phyloP scores from a whole-genome alignment of 192 early-diverging fungal genomes.

The Entophlyctis luteolus region DNA sequence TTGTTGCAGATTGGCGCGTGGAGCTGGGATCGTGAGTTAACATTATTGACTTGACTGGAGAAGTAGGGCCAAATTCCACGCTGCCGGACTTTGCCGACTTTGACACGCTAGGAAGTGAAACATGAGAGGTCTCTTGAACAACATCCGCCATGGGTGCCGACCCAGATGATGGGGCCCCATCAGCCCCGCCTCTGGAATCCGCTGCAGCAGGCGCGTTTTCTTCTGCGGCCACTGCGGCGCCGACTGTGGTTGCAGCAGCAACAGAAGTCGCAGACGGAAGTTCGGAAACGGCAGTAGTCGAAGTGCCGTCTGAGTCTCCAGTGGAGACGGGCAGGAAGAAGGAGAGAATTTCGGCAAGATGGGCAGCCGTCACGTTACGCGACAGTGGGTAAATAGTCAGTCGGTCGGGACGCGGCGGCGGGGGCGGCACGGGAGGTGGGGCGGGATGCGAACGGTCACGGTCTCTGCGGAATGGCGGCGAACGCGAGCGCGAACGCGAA shows the following conservation, averaged over 20 bases:
- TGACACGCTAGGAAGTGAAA: too few relatives aligned
- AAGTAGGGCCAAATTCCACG: neutral
- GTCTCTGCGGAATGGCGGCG: neutral
- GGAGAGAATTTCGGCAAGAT: slow-evolving; percentile 12
- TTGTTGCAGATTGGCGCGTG: neutral
- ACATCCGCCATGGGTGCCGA: too few relatives aligned
- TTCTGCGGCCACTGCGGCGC: too few relatives aligned
- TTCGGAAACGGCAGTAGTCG: too few relatives aligned
- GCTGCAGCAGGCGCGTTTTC: too few relatives aligned
- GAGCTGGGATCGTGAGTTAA: neutral
- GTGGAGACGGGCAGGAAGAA: too few relatives aligned
- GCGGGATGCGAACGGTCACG: too few relatives aligned
- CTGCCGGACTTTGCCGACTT: too few relatives aligned
- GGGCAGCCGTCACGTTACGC: neutral
- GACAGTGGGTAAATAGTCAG: slow-evolving; percentile 8
- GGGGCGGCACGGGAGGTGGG: neutral
- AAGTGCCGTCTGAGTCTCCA: too few relatives aligned
- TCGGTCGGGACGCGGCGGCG: slow-evolving; percentile 10
- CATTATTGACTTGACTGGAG: neutral
- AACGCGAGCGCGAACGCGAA: neutral
- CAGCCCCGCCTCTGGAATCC: neutral
- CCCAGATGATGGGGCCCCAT: neutral
- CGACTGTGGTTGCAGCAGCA: neutral
- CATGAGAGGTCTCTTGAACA: too few relatives aligned
- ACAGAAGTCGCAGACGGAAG: neutral